Conservation (phyloP, 305 asterid genomes). For the Andrographis paniculata region DNA sequence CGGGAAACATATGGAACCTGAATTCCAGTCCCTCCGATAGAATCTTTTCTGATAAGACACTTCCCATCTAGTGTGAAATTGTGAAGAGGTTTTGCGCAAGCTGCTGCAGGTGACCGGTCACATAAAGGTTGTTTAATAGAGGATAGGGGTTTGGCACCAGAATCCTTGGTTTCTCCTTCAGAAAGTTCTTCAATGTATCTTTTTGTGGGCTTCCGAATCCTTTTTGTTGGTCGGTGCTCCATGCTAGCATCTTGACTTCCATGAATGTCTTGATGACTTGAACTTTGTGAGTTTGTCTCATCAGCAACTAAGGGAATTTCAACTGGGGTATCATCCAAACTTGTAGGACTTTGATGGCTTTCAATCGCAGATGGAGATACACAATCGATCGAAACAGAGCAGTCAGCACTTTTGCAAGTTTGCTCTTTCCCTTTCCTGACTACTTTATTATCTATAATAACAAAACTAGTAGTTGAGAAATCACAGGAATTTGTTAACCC, state of each 20-base stretch:
- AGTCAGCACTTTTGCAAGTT: constrained; percentile 26
- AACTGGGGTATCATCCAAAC: constrained; percentile 25
- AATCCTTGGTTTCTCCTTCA: constrained; percentile 65
- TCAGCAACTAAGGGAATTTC: constrained; percentile 26
- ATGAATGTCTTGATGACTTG: constrained; percentile 26
- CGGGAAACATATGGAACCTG: constrained; percentile 86
- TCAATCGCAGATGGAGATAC: constrained; percentile 32
- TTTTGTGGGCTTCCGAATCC: constrained; percentile 87
- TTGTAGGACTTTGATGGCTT: constrained; percentile 24
- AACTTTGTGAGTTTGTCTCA: constrained; percentile 23
- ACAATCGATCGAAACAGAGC: constrained; percentile 31
- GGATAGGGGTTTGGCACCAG: constrained; percentile 40
- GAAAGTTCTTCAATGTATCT: constrained; percentile 85
- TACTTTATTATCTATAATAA: constrained; percentile 49
- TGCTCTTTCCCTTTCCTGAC: constrained; percentile 42
- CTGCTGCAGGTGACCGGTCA: constrained; percentile 30
- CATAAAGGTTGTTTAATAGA: constrained; percentile 24
- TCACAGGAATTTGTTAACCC: constrained; percentile 88
- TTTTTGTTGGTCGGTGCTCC: constrained; percentile 60
- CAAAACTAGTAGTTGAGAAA: constrained; percentile 60
- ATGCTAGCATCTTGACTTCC: constrained; percentile 37
- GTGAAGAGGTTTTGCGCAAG: constrained; percentile 32
- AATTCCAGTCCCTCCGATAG: constrained; percentile 82
- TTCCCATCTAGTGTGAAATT: constrained; percentile 36
- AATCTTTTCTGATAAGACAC: constrained; percentile 63